Base-by-base conservation (phyloP, 768 basidiomycete genomes). In the Tubosaeta sp. region DNA sequence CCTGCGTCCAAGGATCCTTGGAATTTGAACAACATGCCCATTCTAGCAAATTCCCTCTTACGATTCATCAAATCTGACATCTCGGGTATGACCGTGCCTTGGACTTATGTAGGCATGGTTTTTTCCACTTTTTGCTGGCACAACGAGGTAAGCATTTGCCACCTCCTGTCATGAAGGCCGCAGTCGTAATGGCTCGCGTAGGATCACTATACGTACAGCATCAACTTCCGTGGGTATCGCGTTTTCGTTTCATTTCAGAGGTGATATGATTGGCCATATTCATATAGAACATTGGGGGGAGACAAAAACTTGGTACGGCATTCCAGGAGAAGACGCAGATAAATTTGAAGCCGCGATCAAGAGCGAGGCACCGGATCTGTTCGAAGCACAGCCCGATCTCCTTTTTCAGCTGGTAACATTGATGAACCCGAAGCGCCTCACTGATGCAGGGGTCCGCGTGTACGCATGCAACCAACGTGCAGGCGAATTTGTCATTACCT, bases 111-210 rank as follows among this genome's bases (percentile, higher is more conserved):
- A 54, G 96, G 96, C 42, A 98, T 98, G 95, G 78, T 93, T 16
- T 99, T 99, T 68, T 95, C 94, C 13, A 95, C 96, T 3, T 99
- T 99, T 70, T 98, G 95, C 67, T 99, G 96, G 96, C 96, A 99
- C 72, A 99, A 99, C 63, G 94, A 93, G 82, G 90, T 89, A 60
- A 49, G 74, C 62, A 55, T 39, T 40, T 57, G 41, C 55, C 56
- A 21, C 52, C 46, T 39, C 52, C 47, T 61, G 49, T 54, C 51
- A 19, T 38, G 54, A 53, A 50, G 39, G 36, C 54, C 52, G 65
- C 61, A 60, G 57, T 54, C 41, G 48, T 67, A 53, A 52, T 54
- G 52, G 44, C 54, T 48, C 43, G 49, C 47, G 12, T 64, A 96
- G 86, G 95, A 98, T 71, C 95, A 98, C 71, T 95, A 96, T 69